Base-by-base conservation (phyloP, 1,284 basidiomycete species). In the Ustilago bromivora region DNA sequence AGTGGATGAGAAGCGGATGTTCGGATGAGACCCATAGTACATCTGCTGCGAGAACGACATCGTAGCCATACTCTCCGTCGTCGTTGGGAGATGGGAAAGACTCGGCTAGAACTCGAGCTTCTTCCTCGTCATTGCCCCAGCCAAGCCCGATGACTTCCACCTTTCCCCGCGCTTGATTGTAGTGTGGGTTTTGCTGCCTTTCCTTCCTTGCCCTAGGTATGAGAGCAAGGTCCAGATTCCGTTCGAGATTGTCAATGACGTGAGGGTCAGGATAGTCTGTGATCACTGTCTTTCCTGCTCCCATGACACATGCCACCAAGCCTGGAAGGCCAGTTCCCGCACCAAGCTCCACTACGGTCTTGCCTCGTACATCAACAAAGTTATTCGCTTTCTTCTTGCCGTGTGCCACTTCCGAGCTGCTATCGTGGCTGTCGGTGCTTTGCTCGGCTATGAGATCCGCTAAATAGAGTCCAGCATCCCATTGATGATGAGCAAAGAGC, bases 11-110 rank as follows among this genome's bases (percentile, higher is more conserved):
- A 23, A 71, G 41, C 0, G 61, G 75, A 49, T 84, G 83, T 32
- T 74, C 72, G n/a, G 81, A 83, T 1, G 81, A 83, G 34, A 84
- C 80, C 83, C 83, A 84, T n/a, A 84, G 71, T 2, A 81, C 79
- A 46, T 84, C 83, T 1, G 83, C 83, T 23, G 82, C 82, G 0
- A 84, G 56, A 0, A 84, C 78, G 2, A 71, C 19, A 19, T 83
- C 81, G 51, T 74, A 82, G 3, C 71, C 75, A 10, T 3, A n/a
- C n/a, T 32, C 34, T 9, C 23, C 15, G 17, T 12, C 2, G n/a
- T n/a, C 28, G 23, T 32, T 32, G 8, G 54, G 17, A 3, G 56
- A 31, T 17, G 36, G 1, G 0, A 36, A 46, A 0, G 57, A 55
- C 2, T 62, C 60, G 13, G 46, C 28, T 1, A 70, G 43, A 0